Conservation (phyloP, 2,329 filamentous ascomycete genomes). For the Aspergillus sp. region DNA sequence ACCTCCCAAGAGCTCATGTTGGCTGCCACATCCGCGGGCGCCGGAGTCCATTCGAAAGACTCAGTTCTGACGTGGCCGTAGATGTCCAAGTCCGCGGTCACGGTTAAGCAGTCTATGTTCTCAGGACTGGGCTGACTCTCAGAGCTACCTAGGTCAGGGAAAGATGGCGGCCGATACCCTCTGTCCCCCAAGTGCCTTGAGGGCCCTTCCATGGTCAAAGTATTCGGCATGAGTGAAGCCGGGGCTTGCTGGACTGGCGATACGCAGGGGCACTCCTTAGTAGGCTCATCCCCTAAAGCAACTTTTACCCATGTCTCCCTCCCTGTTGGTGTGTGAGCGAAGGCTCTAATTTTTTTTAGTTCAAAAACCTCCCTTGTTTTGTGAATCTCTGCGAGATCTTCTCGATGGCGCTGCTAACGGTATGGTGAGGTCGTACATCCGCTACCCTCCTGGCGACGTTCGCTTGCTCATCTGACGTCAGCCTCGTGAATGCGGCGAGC, state of each 20-base stretch:
- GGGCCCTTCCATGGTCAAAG: not conserved
- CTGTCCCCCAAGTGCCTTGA: not conserved
- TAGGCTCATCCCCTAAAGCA: not conserved
- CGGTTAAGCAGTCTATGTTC: not conserved
- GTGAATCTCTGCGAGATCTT: not conserved
- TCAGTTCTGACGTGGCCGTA: not conserved
- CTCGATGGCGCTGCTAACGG: constrained; percentile 1
- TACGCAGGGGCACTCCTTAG: not conserved
- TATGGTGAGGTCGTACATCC: not conserved
- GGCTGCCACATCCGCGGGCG: not conserved
- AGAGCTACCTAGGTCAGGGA: not conserved
- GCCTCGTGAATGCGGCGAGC: not conserved
- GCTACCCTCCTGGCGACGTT: not conserved
- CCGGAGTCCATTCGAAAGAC: not conserved
- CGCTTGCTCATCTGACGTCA: not conserved
- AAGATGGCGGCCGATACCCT: not conserved
- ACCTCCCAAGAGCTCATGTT: not conserved
- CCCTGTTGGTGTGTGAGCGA: not conserved
- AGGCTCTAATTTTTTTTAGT: not conserved
- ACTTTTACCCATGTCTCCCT: not conserved
- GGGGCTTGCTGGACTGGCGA: not conserved
- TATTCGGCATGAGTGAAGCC: not conserved
- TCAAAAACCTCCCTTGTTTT: not conserved
- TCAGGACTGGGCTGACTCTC: not conserved
- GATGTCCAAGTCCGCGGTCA: constrained; percentile 1